Base-by-base conservation (phyloP, 805 yeast genomes). In the Yueomyces sp. region DNA sequence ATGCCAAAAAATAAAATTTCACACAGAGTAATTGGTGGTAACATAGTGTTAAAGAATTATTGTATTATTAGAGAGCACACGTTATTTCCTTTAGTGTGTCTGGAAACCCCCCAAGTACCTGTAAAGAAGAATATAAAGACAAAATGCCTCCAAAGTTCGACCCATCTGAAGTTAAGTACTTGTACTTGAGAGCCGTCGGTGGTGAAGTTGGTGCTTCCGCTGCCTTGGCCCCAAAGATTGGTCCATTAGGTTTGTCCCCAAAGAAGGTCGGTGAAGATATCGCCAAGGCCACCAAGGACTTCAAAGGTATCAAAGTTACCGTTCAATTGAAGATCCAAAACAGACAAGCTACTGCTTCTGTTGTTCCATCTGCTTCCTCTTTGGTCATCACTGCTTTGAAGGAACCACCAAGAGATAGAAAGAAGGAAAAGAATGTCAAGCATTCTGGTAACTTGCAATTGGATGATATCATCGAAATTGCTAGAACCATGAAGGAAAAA, bases 231-330 rank as follows among this genome's bases (percentile, higher is more conserved):
- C 98, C 98, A 71, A 92, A 92, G 90, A 92, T 92, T 69, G 98
- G 98, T 85, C 98, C 98, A 63, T 85, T 92, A 70, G 98, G 98
- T 87, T 79, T 92, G 64, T 87, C 96, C 53, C 96, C 98, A 78
- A 92, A 90, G 94, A 90, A 92, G 83, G 96, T 92, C 68, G 98
- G 98, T 88, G 98, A 92, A 76, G 98, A 92, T 71, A 92, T 92
- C 66, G 98, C 98, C 71, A 92, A 92, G 83, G 98, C 98, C 71
- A 90, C 98, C 77, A 83, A 85, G 77, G 79, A 82, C 69, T 90
- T 80, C 94, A 92, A 92, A 78, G 98, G 98, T 80, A 90, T 92
- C 67, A 85, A 90, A 74, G 97, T 92, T 67, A 92, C 98, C 59
- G 97, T 92, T 55, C 95, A 87, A 77, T 81, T 92, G 73, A 92